These are phyloP conservation scores for Hondaea fermentalgiana DNA, from an alignment of 108 stramenopile species.

Conservation along the genomic window DNA sequence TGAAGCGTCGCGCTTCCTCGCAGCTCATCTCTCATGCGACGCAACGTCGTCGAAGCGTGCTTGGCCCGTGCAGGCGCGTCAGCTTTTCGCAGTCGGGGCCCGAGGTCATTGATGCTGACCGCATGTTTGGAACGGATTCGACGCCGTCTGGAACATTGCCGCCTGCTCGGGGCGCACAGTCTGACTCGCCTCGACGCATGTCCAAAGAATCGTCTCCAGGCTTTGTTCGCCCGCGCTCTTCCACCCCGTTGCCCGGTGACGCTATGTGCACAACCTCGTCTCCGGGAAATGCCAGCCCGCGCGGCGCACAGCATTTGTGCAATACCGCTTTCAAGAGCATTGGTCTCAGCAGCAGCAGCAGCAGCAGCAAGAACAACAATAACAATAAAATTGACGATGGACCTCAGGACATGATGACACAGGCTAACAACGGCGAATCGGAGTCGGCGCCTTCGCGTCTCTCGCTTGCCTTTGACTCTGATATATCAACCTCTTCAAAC, in stretches of 20 bases:
- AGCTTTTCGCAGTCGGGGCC: neutral
- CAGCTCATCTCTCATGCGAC: neutral
- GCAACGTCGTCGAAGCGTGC: neutral
- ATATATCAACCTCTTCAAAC: neutral
- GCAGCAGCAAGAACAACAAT: no score
- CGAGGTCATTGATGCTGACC: neutral
- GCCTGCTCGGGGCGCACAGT: neutral
- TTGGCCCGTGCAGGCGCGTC: neutral
- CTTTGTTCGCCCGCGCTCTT: no score
- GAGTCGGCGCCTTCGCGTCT: neutral
- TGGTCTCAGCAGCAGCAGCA: no score
- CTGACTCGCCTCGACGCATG: no score
- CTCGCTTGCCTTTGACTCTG: neutral
- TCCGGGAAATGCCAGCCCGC: no score
- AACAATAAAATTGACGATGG: neutral
- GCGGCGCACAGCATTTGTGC: no score
- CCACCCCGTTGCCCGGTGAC: no score
- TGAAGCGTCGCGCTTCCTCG: neutral
- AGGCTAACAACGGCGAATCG: neutral
- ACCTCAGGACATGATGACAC: neutral
- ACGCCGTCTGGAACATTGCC: neutral
- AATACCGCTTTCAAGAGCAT: no score
- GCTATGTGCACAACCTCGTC: no score
- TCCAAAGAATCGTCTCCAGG: no score
- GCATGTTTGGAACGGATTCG: neutral